Percentiles rank a stretch among this genome's conserved stretches.
Conservation (phyloP, 2,329 filamentous ascomycete genomes). For the Neofusicoccum kwambonambiense region DNA sequence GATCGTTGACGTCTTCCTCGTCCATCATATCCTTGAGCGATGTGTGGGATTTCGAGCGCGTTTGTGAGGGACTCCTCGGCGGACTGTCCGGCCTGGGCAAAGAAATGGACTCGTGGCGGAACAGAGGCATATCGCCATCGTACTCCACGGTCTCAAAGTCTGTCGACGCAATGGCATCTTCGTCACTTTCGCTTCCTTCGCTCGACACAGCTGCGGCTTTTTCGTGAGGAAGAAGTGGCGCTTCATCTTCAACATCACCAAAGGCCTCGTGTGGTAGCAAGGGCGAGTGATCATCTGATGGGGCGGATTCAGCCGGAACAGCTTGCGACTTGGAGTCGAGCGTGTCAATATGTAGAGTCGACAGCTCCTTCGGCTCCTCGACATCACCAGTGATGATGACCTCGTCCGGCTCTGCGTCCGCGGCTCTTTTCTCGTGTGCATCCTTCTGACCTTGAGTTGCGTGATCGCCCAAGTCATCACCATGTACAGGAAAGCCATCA, state of each 20-base stretch:
- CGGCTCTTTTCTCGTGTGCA: constrained; percentile 31
- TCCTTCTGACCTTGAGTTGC: constrained; percentile 35
- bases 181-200: constrained; percentile 22
- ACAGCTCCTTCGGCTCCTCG: not conserved
- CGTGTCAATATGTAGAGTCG: not conserved
- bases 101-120: constrained; percentile 37
- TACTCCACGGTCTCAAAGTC: constrained; percentile 11
- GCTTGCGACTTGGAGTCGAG: not conserved
- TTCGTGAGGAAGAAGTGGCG: constrained; percentile 27
- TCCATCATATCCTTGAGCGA: constrained; percentile 16
- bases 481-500: constrained; percentile 33
- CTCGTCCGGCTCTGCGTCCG: constrained; percentile 37
- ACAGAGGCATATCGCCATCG: constrained; percentile 28
- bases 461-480: constrained; percentile 36
- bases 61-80: not conserved
- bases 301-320: constrained; percentile 2
- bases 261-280: constrained; percentile 34
- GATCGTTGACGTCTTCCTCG: constrained; percentile 15
- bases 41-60: not conserved
- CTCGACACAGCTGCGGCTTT: not conserved
- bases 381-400: constrained; percentile 24
- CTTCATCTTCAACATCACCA: constrained; percentile 16
- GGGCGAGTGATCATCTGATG: constrained; percentile 29
- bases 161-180: constrained; percentile 23
- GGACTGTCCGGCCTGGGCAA: not conserved